Conservation (phyloP, 495 filamentous ascomycete species). For the Penicillium taxi region DNA sequence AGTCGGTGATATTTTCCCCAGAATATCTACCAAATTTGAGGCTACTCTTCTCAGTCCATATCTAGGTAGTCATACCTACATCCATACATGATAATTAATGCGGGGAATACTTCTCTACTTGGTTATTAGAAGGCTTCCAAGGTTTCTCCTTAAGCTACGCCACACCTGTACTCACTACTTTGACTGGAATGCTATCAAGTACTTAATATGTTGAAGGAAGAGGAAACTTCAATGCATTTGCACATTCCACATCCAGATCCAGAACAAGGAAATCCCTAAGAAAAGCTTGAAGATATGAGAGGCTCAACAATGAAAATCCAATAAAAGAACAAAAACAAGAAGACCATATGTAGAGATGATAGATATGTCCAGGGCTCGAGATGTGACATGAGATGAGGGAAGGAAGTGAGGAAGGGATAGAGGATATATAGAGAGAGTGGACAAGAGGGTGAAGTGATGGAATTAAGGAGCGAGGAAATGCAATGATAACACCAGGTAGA, state of each 20-base stretch:
- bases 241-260: conserved; percentile 8
- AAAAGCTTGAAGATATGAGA: conserved; percentile 1
- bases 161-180: no score
- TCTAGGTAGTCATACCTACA: background rate
- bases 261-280: conserved; percentile 1
- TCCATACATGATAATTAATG: no score
- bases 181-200: no score
- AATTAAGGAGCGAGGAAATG: conserved; percentile 1
- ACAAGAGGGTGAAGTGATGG: conserved; percentile 3
- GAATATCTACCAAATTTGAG: no score
- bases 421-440: background rate
- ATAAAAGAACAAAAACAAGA: conserved; percentile 1
- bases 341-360: conserved; percentile 11
- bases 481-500: conserved; percentile 2
- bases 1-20: no score
- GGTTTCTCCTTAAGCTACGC: no score
- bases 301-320: conserved; percentile 3
- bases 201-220: no score
- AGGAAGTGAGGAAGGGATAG: conserved; percentile 1
- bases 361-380: conserved; percentile 20
- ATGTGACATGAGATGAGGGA: conserved; percentile 6
- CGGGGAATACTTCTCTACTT: no score
- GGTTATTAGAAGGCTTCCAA: no score
- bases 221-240: no score
- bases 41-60: no score